Conservation (phyloP, 495 filamentous ascomycete species). For the Aspergillus campestris region DNA sequence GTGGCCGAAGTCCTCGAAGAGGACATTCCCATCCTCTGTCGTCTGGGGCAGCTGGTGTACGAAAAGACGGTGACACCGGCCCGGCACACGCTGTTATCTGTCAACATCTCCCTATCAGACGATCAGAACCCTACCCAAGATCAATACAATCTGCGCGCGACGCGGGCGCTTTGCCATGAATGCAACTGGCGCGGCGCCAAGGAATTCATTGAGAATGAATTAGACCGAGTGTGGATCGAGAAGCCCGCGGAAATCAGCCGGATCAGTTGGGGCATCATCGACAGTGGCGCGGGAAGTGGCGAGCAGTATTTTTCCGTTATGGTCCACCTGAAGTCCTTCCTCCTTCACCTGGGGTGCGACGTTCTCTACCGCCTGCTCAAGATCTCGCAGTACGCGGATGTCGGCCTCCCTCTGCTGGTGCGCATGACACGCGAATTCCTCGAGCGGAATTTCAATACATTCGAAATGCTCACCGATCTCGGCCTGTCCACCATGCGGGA, state of each 20-base stretch:
- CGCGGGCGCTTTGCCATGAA: no score
- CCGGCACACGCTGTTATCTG: not conserved
- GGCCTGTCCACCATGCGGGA: no score
- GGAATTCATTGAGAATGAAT: no score
- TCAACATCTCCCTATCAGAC: not conserved
- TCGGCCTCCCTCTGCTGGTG: not conserved
- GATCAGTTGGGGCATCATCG: no score
- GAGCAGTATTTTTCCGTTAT: not conserved
- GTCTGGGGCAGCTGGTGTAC: not conserved
- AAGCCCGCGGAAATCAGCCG: no score
- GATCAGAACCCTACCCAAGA: no score
- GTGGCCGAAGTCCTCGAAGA: not conserved
- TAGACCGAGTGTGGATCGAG: no score
- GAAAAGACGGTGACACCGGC: not conserved
- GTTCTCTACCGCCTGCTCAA: not conserved
- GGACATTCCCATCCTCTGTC: not conserved
- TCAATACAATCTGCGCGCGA: no score
- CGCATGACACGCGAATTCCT: no score
- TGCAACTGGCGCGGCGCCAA: no score
- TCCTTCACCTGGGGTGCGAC: not conserved
- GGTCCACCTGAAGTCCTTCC: not conserved
- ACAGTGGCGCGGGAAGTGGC: not conserved
- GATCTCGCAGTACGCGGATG: not conserved
- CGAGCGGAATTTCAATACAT: no score
- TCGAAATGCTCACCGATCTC: no score